These are phyloP conservation scores for Tetraselmis striata DNA, from an alignment of 139 green algal genomes.

Conservation along the genomic window DNA sequence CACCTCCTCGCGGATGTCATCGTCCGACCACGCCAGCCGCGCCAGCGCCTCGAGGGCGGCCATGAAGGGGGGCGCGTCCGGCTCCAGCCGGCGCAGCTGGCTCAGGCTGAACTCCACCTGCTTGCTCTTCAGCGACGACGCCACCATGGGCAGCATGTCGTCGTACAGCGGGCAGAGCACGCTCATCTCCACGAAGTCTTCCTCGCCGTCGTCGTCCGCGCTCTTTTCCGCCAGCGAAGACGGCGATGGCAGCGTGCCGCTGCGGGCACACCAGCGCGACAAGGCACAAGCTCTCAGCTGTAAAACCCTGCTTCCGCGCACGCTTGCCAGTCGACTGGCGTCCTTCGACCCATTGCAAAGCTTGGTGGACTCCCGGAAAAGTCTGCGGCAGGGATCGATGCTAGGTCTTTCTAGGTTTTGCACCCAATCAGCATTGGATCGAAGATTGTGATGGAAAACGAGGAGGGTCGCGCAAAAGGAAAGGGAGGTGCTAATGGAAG, in stretches of 20 bases:
- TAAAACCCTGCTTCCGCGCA: too few species aligned
- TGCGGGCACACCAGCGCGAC: too few species aligned
- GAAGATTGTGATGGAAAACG: too few species aligned
- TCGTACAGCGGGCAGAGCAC: conserved; percentile 51
- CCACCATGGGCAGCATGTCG: conserved; percentile 50
- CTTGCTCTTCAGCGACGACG: conserved; percentile 38
- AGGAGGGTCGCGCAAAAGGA: too few species aligned
- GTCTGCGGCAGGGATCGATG: too few species aligned
- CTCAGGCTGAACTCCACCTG: conserved; percentile 34
- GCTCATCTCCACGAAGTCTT: conserved; percentile 38
- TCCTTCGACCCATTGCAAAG: too few species aligned
- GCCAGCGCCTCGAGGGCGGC: conserved; percentile 46
- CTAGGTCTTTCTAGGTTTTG: too few species aligned
- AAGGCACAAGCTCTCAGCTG: too few species aligned
- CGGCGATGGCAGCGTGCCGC: not conserved
- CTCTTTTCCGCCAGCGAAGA: not conserved
- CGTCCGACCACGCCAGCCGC: conserved; percentile 53
- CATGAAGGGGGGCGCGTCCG: conserved; percentile 14
- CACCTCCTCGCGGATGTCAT: conserved; percentile 33
- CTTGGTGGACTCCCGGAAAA: too few species aligned
- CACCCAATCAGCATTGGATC: too few species aligned
- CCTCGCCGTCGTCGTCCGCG: conserved; percentile 11
- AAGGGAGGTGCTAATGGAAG: too few species aligned
- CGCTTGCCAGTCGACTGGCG: too few species aligned
- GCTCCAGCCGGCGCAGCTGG: conserved; percentile 1